Percentiles rank a stretch among this genome's conserved stretches.
These are phyloP conservation scores for Starmera dryadoides DNA, from an alignment of 805 yeast genomes.

Conservation along the genomic window DNA sequence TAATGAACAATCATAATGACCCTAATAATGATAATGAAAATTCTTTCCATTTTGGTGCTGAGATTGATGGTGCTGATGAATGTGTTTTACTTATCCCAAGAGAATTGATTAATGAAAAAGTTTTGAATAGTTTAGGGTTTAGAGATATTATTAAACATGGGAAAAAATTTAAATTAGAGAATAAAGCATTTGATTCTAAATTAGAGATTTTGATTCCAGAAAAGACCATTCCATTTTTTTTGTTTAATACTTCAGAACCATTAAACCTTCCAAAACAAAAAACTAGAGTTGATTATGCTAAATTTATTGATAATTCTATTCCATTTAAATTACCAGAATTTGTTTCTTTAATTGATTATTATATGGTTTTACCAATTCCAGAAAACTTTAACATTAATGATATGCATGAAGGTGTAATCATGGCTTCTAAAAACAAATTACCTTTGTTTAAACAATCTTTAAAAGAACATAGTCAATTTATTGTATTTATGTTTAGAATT, in stretches of 20 bases:
- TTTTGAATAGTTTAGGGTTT: constrained; percentile 21
- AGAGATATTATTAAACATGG: constrained; percentile 16
- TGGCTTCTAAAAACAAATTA: constrained; percentile 4
- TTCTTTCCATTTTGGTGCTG: neutral
- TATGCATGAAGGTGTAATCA: constrained; percentile 6
- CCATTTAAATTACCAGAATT: constrained; percentile 33
- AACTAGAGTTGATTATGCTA: constrained; percentile 14
- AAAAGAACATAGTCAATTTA: constrained; percentile 24
- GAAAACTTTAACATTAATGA: constrained; percentile 10
- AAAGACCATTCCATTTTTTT: constrained; percentile 26
- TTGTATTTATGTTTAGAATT: constrained; percentile 30
- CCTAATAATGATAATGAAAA: no score
- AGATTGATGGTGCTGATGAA: constrained; percentile 8
- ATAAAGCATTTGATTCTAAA: constrained; percentile 8
- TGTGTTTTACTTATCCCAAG: constrained; percentile 23
- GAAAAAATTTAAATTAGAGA: constrained; percentile 14
- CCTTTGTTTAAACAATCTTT: constrained; percentile 24
- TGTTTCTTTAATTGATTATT: constrained; percentile 29
- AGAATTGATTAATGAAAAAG: constrained; percentile 15
- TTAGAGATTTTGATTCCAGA: constrained; percentile 25
- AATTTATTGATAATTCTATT: constrained; percentile 23
- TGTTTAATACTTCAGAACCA: constrained; percentile 28
- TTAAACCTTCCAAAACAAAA: constrained; percentile 8
- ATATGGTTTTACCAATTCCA: constrained; percentile 29
- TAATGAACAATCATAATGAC: no score